Evolutionary conservation across 2,329 filamentous ascomycete genomes (phyloP).

Genomic region (Pleomassaria siparia): DNA sequence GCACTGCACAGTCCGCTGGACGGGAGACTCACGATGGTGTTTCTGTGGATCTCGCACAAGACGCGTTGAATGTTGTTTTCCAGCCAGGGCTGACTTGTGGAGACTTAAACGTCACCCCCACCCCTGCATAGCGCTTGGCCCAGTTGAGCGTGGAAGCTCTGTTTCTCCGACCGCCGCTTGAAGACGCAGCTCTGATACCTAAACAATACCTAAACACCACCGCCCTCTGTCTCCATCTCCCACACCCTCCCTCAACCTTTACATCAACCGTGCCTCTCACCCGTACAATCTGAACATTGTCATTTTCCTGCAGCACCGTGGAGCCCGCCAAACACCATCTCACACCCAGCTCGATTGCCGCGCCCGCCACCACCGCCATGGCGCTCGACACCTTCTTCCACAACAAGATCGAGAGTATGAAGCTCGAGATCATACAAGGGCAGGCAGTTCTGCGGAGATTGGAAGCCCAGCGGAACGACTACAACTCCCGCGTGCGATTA

Average conservation of each 20-base stretch:
- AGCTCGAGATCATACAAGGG: slow-evolving; percentile 99
- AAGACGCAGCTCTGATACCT: background rate
- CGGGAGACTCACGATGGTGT: background rate
- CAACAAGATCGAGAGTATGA: slow-evolving; percentile 99
- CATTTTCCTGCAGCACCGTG: background rate
- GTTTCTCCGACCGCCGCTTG: background rate
- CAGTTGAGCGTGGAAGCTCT: background rate
- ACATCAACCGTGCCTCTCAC: background rate
- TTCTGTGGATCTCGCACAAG: background rate
- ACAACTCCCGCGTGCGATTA: slow-evolving; percentile 95
- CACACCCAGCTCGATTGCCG: background rate
- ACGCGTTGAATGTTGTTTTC: background rate
- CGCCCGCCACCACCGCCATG: slow-evolving; percentile 64
- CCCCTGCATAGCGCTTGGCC: background rate
- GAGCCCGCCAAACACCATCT: background rate
- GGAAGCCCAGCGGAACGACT: slow-evolving; percentile 98
- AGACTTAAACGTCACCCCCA: background rate
- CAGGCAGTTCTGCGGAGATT: slow-evolving; percentile 92
- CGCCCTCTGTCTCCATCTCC: background rate
- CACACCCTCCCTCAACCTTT: background rate
- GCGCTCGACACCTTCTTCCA: slow-evolving; percentile 99
- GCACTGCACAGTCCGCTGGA: slow-evolving; percentile 2
- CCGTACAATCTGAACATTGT: background rate
- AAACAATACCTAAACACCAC: background rate
- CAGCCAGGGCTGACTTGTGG: too few relatives aligned